Evolutionary conservation across 306 rosid genomes (phyloP), one percentile per base, ranked within the genome.

Genomic region (Amphicarpaea edgeworthii): DNA sequence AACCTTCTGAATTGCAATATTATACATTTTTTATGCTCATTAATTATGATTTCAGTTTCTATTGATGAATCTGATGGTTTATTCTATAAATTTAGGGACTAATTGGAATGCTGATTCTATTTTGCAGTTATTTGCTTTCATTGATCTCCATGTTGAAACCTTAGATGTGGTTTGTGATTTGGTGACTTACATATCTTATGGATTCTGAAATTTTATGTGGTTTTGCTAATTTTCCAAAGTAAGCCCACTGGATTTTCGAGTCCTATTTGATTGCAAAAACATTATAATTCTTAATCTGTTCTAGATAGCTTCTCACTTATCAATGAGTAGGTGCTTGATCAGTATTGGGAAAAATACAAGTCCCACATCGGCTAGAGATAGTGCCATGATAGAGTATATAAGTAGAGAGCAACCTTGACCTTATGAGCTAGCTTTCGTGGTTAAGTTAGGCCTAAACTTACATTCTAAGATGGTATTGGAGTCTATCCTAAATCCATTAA

Each of bases 251-350:
- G 45, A 71, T 30, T 68, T 76, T 19, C 5, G 8, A 61, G 41
- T 78, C 57, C 24, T 46, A 51, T 79, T 30, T 17, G 4, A 12
- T 14, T 58, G 55, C 32, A 67, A 42, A 59, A 23, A 54, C 12
- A 7, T 50, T 63, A 24, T 57, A 69, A 30, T 54, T 78, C 73
- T 61, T 41, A 70, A 46, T 63, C 38, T 47, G 38, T 40, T 24
- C 67, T 62, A 8, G 43, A 75, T 63, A 57, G 66, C 37, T 76
- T 63, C 79, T 70, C 24, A 12, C 71, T 46, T 53, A 41, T 60
- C 42, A 9, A 78, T 64, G 60, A 34, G 0, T 79, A 30, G 57
- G 47, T 43, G 69, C 38, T 40, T 72, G 40, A 59, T 50, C 40
- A 80, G 68, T n/a, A n/a, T n/a, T n/a, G n/a, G n/a, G n/a, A n/a